Percentiles rank a stretch among this genome's conserved stretches.
Conservation (phyloP, 257 asterid species). For the Capsicum rhomboideum region DNA sequence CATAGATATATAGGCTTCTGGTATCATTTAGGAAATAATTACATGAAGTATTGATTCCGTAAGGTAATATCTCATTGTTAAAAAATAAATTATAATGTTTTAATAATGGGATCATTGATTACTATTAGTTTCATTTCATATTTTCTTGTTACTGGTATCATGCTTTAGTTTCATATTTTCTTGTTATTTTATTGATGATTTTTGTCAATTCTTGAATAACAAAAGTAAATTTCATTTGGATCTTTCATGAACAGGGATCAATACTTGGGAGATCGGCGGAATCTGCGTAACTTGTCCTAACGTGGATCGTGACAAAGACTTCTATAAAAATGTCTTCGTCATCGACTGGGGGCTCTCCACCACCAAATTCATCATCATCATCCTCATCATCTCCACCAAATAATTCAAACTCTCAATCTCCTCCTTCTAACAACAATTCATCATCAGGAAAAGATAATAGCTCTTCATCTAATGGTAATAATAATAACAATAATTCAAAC, state of each 20-base stretch:
- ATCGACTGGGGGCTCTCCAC: not conserved
- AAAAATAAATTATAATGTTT: not conserved
- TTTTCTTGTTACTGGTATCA: not conserved
- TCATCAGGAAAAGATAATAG: not conserved
- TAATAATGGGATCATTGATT: not conserved
- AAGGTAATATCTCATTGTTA: not conserved
- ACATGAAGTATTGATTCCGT: not conserved
- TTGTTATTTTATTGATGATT: not conserved
- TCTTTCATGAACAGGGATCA: not conserved
- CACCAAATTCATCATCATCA: not conserved
- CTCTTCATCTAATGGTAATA: not conserved
- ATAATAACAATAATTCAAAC: not conserved
- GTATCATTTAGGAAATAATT: not conserved
- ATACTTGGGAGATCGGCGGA: not conserved
- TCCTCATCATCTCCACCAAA: not conserved
- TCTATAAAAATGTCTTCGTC: slow-evolving; percentile 5
- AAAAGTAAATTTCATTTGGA: not conserved
- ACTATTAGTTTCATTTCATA: not conserved
- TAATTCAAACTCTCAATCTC: not conserved
- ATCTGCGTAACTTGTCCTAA: not conserved
- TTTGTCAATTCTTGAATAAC: not conserved
- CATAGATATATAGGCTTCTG: not conserved
- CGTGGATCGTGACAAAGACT: not conserved
- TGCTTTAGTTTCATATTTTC: not conserved
- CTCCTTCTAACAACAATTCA: not conserved